Base-by-base conservation (phyloP, 2,329 filamentous ascomycete species). In the Akanthomyces uredinophilus region DNA sequence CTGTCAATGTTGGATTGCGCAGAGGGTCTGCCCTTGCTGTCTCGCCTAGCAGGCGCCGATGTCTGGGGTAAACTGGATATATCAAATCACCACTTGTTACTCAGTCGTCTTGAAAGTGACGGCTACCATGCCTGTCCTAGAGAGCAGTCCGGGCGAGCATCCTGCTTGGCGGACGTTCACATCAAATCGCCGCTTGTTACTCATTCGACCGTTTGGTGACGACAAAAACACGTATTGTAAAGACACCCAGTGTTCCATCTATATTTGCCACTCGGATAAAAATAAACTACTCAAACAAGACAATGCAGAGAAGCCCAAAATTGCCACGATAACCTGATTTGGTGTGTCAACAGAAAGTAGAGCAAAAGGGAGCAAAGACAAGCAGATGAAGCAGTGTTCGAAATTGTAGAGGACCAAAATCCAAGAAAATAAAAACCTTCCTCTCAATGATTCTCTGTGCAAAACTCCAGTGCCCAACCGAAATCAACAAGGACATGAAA, bases 221-320 rank as follows among this genome's bases (percentile, higher is more conserved):
- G n/a, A 18, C 27, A 32, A 56, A 56, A 35, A 35, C 7, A 20
- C 14, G 18, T 20, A 29, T 32, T 46, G 53, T 8, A 16, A 14
- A 24, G 18, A 32, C 20, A 46, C 7, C 4, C 52, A 56, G 41
- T 35, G 8, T 29, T 24, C 41, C 39, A 46, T 56, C 53, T 56
- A 46, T 56, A 53, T 49, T 27, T 35, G 27, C 43, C 43, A 35
- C 18, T 24, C 43, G 6, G 4, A 35, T 11, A 22, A 22, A 37
- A 27, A 13, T 18, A 29, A 37, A 47, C 43, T 49, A 49, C 27
- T 57, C 54, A 49, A 57, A 57, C 41, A 56, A 35, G n/a, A 56
- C 53, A 56, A 46, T 56, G 46, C n/a, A 56, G 5, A 44, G 6
- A 35, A 43, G 22, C 18, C 52, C 37, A 32, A 29, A 35, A 22